Evolutionary conservation across 2,329 filamentous ascomycete genomes (phyloP), one percentile per base, ranked within the genome.

Genomic region (Akanthomyces lecanii): DNA sequence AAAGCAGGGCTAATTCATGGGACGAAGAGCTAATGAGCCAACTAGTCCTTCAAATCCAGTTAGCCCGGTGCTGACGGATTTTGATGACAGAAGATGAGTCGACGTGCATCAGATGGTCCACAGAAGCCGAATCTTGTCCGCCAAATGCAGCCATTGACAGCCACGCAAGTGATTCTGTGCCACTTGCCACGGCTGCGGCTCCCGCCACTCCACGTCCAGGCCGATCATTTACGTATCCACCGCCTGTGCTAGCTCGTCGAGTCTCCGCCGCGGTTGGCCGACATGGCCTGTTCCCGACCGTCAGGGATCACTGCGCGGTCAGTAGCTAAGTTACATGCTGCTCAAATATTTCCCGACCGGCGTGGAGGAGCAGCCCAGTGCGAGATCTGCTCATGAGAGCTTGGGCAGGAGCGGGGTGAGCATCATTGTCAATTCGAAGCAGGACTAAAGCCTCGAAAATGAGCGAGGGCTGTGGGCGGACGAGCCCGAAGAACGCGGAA

Each of bases 101-200:
- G 54, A 47, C 21, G 40, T 57, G 54, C 54, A 57, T 47, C 40
- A 33, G 7, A 47, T 33, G 54, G 54, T 11, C 54, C 54, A 57
- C 54, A 57, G 33, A 57, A 57, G 54, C 54, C 54, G 54, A 56
- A 33, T 18, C 54, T 33, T 30, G 25, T 45, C 54, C 54, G 54
- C 14, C 12, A 25, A 21, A 40, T 54, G 14, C 33, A 54, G 51
- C 33, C 21, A 52, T 38, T 21, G 50, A 30, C 30, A 36, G 30
- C 7, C 18, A 21, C 21, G 28, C 18, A 36, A 33, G 8, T 4
- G 14, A 25, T 48, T 16, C 3, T 48, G 12, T 47, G 44, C 10
- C 12, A 47, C 28, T 30, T 30, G 33, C 10, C 44, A 25, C 33
- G 23, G 21, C 14, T 38, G 28, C 30, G 30, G 30, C n/a, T 52